Evolutionary conservation across 2,329 filamentous ascomycete species (phyloP).

Genomic region (Paracoccidioides lutzii): DNA sequence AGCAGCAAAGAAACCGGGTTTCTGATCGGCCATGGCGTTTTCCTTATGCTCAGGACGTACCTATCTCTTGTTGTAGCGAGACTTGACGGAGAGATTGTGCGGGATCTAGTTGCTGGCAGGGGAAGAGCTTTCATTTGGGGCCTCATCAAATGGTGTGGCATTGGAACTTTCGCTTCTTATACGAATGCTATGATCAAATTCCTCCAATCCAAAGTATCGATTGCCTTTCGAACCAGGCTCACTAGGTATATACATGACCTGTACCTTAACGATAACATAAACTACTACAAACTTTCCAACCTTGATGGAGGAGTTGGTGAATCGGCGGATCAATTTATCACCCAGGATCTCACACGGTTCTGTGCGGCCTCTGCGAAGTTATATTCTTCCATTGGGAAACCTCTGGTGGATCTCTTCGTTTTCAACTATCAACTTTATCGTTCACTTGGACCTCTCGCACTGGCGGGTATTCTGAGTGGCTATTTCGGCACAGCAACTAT

Average conservation of each 20-base stretch:
- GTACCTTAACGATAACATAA: slow-evolving; percentile 86
- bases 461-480: slow-evolving; percentile 76
- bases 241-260: slow-evolving; percentile 96
- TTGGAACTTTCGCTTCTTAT: slow-evolving; percentile 87
- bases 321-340: slow-evolving; percentile 92
- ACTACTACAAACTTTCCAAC: slow-evolving; percentile 92
- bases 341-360: slow-evolving; percentile 89
- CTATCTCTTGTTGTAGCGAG: slow-evolving; percentile 85
- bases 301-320: slow-evolving; percentile 86
- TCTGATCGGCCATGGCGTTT: slow-evolving; percentile 74
- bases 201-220: slow-evolving; percentile 93
- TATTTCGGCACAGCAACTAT: slow-evolving; percentile 92
- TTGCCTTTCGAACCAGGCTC: slow-evolving; percentile 87
- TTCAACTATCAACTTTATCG: slow-evolving; percentile 97
- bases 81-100: slow-evolving; percentile 87
- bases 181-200: slow-evolving; percentile 99
- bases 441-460: slow-evolving; percentile 74
- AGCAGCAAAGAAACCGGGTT: slow-evolving; percentile 90
- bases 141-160: slow-evolving; percentile 85
- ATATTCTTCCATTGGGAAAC: slow-evolving; percentile 95
- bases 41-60: slow-evolving; percentile 85
- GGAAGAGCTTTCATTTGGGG: slow-evolving; percentile 80
- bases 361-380: slow-evolving; percentile 83
- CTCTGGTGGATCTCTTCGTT: slow-evolving; percentile 88
- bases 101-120: slow-evolving; percentile 90